Base-by-base conservation (phyloP, 352 stramenopile genomes). In the Ophiocytium majus region DNA sequence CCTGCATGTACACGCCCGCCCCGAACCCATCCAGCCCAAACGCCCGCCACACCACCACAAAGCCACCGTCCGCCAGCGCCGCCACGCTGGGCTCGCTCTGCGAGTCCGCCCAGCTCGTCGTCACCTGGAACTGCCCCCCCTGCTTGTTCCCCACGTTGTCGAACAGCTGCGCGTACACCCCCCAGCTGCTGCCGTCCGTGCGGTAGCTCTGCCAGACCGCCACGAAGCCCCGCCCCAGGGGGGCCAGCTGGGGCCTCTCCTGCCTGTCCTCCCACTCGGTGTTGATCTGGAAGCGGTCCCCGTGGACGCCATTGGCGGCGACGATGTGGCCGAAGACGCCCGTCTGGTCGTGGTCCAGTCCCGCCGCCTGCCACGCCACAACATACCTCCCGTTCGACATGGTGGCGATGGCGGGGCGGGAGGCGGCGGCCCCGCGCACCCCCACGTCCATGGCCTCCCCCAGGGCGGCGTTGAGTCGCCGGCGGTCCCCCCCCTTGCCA, bases 171-270 rank as follows among this genome's bases (percentile, higher is more conserved):
- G 32, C 66, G 35, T 78, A 14, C 35, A 78, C 35, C 5, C 66
- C 66, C 66, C 66, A 78, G 66, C 66, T 78, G 66, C 66, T 14
- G 32, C 66, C 66, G 35, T 71, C 57, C 23, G 17, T 78, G 32
- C 14, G 66, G 5, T 17, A 78, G 66, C 66, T 78, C 66, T 78
- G 66, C 66, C 66, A 78, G 32, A 78, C 66, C 5, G 35, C 66
- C 5, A 78, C 66, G 35, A 78, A 78, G 66, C 66, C 66, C 32
- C 17, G 32, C 14, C 5, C 66, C 5, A 78, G 35, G 35, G 5
- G 5, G 32, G 66, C 35, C 32, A 78, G 5, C 35, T 78, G 66
- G 32, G 66, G 5, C 14, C 32, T 5, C 66, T 78, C 66, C 35
- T 78, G 66, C 5, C 66, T 5, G 14, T 17, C 66, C 66, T 78